phyloP scores from a whole-genome alignment of 2,329 filamentous ascomycete species.

The Cylindrodendrum hubeiense region DNA sequence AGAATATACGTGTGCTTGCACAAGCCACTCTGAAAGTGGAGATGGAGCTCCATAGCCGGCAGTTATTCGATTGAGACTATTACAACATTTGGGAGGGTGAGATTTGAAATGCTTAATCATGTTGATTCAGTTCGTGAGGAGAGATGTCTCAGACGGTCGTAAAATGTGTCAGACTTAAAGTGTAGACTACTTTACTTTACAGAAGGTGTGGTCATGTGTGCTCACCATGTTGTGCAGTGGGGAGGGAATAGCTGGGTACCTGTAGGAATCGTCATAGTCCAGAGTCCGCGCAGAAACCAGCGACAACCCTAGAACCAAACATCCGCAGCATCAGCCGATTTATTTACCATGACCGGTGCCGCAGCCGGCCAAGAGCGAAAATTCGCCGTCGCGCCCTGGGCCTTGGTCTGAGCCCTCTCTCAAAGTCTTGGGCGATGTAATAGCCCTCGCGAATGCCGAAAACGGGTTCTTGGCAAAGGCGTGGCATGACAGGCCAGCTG shows the following conservation, averaged over 20 bases:
- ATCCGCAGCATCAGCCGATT: no score
- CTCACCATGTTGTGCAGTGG: neutral
- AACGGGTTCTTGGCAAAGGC: conserved; percentile 20
- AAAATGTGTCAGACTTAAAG: conserved; percentile 1
- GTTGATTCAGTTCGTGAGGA: neutral
- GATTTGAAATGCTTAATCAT: neutral
- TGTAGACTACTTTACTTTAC: conserved; percentile 1
- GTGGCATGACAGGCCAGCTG: conserved; percentile 11
- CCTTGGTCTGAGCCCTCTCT: neutral
- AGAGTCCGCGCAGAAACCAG: no score
- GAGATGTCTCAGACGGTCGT: neutral
- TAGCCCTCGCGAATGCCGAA: conserved; percentile 1
- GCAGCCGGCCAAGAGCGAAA: neutral
- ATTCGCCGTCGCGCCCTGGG: neutral
- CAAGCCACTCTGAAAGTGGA: conserved; percentile 22
- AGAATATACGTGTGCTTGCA: conserved; percentile 13
- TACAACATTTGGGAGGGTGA: conserved; percentile 1
- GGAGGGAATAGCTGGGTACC: conserved; percentile 3
- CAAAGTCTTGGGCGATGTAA: neutral
- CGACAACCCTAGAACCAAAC: no score
- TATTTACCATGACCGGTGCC: neutral
- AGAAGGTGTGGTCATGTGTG: conserved; percentile 21
- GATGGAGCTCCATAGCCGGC: conserved; percentile 5
- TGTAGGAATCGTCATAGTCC: no score
- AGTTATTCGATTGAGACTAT: conserved; percentile 10